Percentiles rank a stretch among this genome's conserved stretches.
Conservation (phyloP, 176 grass and related monocot genomes). For the Thalia dealbata region DNA sequence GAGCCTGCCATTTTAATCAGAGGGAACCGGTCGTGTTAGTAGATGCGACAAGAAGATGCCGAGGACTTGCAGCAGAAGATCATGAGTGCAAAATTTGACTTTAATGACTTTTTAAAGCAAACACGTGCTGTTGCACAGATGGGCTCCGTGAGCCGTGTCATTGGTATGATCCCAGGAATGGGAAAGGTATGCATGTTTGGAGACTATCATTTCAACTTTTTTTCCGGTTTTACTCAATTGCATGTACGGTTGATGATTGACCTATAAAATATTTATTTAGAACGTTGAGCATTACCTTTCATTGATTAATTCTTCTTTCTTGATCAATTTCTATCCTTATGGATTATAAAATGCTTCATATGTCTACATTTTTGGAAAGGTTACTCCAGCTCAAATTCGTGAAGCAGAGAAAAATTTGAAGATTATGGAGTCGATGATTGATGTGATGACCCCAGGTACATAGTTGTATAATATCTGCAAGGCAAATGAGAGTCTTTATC, state of each 20-base stretch:
- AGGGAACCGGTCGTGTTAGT: conserved; percentile 25
- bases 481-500: not conserved
- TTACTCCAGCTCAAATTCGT: conserved; percentile 90
- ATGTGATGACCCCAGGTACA: conserved; percentile 74
- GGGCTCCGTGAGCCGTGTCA: conserved; percentile 52
- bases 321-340: not conserved
- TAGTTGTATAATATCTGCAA: not conserved
- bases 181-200: conserved; percentile 26
- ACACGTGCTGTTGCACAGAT: conserved; percentile 71
- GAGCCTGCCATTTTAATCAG: conserved; percentile 4
- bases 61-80: conserved; percentile 98
- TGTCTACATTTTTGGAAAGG: conserved; percentile 29
- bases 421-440: conserved; percentile 83
- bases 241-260: not conserved
- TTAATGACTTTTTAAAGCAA: conserved; percentile 92
- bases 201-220: not conserved
- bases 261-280: not conserved
- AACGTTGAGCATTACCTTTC: not conserved
- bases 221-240: not conserved
- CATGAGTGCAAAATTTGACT: conserved; percentile 86
- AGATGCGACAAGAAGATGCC: conserved; percentile 95
- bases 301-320: not conserved
- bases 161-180: conserved; percentile 55
- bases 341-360: conserved; percentile 1
- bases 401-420: conserved; percentile 86